Evolutionary conservation across 176 grass and related monocot genomes (phyloP).

Genomic region (Triticum urartu): DNA sequence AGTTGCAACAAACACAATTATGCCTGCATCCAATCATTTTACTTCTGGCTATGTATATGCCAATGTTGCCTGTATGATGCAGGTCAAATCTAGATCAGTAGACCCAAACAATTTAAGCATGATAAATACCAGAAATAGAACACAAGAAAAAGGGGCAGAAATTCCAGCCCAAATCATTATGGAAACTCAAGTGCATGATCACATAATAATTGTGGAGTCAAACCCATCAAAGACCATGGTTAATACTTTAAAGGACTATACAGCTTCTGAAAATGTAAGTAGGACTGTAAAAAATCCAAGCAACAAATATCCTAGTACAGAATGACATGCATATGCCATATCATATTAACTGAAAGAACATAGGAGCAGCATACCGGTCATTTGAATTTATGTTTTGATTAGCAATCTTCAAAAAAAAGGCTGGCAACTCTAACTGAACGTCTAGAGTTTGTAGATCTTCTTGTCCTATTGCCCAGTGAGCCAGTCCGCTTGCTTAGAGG

Average conservation of each 20-base stretch:
- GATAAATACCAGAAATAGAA: not conserved
- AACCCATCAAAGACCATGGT: not conserved
- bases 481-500: not conserved
- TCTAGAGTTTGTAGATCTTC: not conserved
- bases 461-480: not conserved
- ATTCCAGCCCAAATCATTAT: slow-evolving; percentile 5
- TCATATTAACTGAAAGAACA: too few relatives aligned
- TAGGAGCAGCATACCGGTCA: too few relatives aligned
- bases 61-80: not conserved
- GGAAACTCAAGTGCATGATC: not conserved
- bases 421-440: not conserved
- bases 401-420: too few relatives aligned
- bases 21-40: slow-evolving; percentile 2
- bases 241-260: not conserved
- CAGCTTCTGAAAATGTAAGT: not conserved
- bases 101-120: not conserved
- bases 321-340: not conserved
- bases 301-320: not conserved
- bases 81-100: slow-evolving; percentile 7
- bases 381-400: too few relatives aligned
- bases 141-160: not conserved
- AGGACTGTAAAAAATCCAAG: not conserved
- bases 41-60: not conserved
- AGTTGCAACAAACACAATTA: not conserved
- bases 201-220: not conserved